Base-by-base conservation (phyloP, 768 basidiomycete genomes). In the Amyloporia xantha region DNA sequence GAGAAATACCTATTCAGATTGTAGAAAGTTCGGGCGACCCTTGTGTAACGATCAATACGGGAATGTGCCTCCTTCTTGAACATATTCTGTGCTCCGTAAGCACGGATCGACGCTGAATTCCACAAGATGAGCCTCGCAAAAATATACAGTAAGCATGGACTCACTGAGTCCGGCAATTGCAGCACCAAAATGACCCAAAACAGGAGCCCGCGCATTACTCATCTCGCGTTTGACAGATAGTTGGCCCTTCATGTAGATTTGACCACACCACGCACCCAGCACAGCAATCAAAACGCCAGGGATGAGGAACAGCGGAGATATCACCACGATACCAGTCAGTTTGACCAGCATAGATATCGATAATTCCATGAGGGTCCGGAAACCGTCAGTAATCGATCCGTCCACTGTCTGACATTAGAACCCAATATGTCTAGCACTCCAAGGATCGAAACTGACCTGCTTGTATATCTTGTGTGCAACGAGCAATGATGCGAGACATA, bases 391-490 rank as follows among this genome's bases (percentile, higher is more conserved):
- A 27, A 70, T 51, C 0, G 62, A 65, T 11, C 66, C 68, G 51
- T 74, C 72, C 36, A 73, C 70, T 66, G 40, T 33, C 37, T n/a
- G 9, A 26, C 11, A 43, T 6, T 12, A 25, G 26, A 5, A 10
- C 4, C 28, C 19, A 5, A 10, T 4, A 2, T 9, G 12, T 17
- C 21, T 41, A 7, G 5, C 25, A 21, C 2, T 11, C 12, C 17
- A 6, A 5, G 35, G 6, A 23, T 5, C 7, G 17, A 21, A 6
- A 19, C 38, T 13, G 44, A 66, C 66, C 50, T 10, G 64, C 59
- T 25, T 62, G 66, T 25, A 86, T 82, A 59, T 87, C 85, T 49
- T 84, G 78, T 2, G 84, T 86, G 62, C 79, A 80, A 42, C 84
- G 73, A 27, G 81, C 67, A 40, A 86, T 78, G 47, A 89, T 77